Evolutionary conservation across 257 asterid genomes (phyloP).

Genomic region (Gentiana straminea): DNA sequence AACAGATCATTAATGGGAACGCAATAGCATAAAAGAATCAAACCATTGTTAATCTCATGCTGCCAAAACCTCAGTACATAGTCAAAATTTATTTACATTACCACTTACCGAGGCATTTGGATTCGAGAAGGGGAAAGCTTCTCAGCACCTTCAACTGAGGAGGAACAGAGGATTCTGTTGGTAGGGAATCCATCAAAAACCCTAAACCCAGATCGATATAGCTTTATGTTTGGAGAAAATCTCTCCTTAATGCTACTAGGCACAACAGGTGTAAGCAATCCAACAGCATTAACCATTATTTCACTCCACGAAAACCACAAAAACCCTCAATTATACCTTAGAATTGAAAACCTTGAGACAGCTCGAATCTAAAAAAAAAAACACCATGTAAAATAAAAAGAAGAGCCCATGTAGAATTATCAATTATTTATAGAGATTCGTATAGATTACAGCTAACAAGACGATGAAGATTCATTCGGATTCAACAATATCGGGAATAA

Average conservation of each 20-base stretch:
- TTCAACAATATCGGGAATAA: neutral
- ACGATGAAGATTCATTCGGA: neutral
- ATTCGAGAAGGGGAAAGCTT: constrained; percentile 49
- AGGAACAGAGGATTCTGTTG: constrained; percentile 40
- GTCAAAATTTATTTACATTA: neutral
- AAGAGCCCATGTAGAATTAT: neutral
- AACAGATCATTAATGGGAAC: neutral
- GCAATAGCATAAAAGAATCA: neutral
- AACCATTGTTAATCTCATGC: too few species aligned
- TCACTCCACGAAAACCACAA: constrained; percentile 1
- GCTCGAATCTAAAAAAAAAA: too few species aligned
- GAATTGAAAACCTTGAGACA: neutral
- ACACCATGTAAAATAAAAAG: neutral
- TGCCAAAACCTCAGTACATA: neutral
- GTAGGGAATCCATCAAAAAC: constrained; percentile 24
- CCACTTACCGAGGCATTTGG: constrained; percentile 42
- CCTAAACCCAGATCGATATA: constrained; percentile 49
- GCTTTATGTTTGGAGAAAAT: constrained; percentile 31
- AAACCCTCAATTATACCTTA: neutral
- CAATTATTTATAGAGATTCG: neutral
- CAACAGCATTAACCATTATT: constrained; percentile 55
- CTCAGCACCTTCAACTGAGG: constrained; percentile 56
- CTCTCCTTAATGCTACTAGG: constrained; percentile 30
- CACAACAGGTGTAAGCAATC: constrained; percentile 40
- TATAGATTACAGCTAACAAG: neutral